Conservation (phyloP, 352 stramenopile genomes). For the Globisporangium spinosum region DNA sequence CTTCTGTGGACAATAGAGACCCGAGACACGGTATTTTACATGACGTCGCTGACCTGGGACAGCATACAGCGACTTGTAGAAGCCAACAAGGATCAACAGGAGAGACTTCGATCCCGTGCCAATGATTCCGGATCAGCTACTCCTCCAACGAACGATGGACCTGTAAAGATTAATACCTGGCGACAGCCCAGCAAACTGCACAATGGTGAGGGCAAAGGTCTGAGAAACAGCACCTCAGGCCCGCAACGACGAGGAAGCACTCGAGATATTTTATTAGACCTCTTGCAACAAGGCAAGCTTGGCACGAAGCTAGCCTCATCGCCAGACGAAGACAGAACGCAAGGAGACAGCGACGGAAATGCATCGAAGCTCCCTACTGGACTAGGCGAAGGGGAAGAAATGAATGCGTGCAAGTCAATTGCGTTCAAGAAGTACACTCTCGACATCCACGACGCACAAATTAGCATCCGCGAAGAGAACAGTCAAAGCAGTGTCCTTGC, state of each 20-base stretch:
- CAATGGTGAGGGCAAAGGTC: neutral
- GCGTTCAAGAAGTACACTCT: constrained; percentile 70
- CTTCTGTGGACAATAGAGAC: constrained; percentile 78
- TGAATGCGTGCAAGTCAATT: constrained; percentile 30
- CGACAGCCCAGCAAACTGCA: neutral
- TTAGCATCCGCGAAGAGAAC: constrained; percentile 70
- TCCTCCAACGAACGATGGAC: neutral
- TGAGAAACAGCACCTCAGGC: neutral
- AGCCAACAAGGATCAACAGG: constrained; percentile 20
- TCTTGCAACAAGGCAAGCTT: constrained; percentile 75
- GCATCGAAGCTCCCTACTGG: constrained; percentile 9
- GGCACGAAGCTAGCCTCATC: constrained; percentile 28
- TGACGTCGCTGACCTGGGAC: constrained; percentile 51
- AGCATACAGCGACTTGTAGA: constrained; percentile 47
- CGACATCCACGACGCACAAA: constrained; percentile 72
- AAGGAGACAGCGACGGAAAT: constrained; percentile 13
- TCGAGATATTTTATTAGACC: constrained; percentile 60
- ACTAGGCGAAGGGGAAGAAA: constrained; percentile 12
- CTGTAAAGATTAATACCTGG: constrained; percentile 1
- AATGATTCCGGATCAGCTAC: neutral
- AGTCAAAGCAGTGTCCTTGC: constrained; percentile 65
- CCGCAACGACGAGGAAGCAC: constrained; percentile 35
- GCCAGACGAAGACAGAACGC: constrained; percentile 19
- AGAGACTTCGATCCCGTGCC: neutral
- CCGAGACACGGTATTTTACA: constrained; percentile 68